Percentiles rank a stretch among this genome's conserved stretches.
Conservation (phyloP, 2,329 filamentous ascomycete genomes). For the Penicillium fuscoglaucum region DNA sequence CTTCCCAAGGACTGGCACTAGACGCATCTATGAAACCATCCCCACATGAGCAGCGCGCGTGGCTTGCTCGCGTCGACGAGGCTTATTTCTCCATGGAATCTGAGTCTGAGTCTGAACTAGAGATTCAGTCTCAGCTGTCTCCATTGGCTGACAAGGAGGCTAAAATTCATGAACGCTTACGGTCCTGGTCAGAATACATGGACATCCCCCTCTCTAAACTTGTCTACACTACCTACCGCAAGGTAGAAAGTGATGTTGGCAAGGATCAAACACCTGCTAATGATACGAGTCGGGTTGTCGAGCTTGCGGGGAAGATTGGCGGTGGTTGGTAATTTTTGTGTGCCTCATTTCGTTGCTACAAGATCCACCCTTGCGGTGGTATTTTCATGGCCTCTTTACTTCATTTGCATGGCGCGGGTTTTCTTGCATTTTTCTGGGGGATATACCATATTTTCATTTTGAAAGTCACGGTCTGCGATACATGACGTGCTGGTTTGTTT, state of each 20-base stretch:
- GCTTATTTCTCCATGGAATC: slow-evolving; percentile 79
- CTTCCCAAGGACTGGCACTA: slow-evolving; percentile 19
- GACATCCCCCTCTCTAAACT: slow-evolving; percentile 70
- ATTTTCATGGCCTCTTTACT: not conserved
- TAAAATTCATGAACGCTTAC: slow-evolving; percentile 63
- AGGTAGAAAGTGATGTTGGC: slow-evolving; percentile 93
- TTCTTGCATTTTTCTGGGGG: slow-evolving; percentile 16
- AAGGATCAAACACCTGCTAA: slow-evolving; percentile 61
- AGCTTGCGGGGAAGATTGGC: slow-evolving; percentile 85
- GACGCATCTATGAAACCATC: slow-evolving; percentile 58
- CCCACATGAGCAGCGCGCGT: slow-evolving; percentile 79
- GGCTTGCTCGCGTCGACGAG: slow-evolving; percentile 79
- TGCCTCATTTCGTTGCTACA: not conserved
- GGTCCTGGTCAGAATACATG: slow-evolving; percentile 74
- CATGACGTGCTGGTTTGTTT: not conserved
- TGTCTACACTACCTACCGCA: slow-evolving; percentile 81
- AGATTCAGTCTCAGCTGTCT: slow-evolving; percentile 29
- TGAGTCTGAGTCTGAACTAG: slow-evolving; percentile 48
- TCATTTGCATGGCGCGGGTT: slow-evolving; percentile 23
- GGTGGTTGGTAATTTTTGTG: slow-evolving; percentile 74
- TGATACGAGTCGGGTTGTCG: slow-evolving; percentile 79
- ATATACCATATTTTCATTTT: slow-evolving; percentile 20
- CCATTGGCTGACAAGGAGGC: slow-evolving; percentile 30
- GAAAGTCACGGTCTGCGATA: slow-evolving; percentile 1
- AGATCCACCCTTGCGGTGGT: not conserved